Evolutionary conservation across 2,329 filamentous ascomycete species (phyloP).

Genomic region (Tolypocladium nubicola): DNA sequence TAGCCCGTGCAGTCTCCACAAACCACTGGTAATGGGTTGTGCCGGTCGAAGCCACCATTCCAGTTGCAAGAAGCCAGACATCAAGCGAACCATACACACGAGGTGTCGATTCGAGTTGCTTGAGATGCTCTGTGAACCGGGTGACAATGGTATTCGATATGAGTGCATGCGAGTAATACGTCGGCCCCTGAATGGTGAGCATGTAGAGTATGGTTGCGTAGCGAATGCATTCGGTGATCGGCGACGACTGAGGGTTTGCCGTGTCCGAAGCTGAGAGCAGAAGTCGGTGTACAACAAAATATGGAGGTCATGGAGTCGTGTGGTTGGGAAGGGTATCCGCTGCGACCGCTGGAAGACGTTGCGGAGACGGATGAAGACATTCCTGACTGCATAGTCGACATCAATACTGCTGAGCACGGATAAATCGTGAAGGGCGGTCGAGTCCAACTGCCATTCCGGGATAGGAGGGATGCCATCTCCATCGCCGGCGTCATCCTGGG

Average conservation of each 20-base stretch:
- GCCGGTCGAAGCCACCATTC: not conserved
- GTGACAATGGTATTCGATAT: not conserved
- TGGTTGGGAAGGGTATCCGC: slow-evolving; percentile 19
- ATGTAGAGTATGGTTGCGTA: slow-evolving; percentile 38
- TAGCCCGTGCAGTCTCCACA: not conserved
- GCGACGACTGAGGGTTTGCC: slow-evolving; percentile 7
- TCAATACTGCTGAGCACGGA: slow-evolving; percentile 10
- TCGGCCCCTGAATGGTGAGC: slow-evolving; percentile 41
- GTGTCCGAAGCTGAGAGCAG: slow-evolving; percentile 14
- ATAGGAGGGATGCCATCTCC: slow-evolving; percentile 39
- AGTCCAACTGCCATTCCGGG: slow-evolving; percentile 33
- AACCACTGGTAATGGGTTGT: not conserved
- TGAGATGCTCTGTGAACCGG: not conserved
- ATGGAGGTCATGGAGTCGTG: slow-evolving; percentile 42
- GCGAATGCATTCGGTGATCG: slow-evolving; percentile 32
- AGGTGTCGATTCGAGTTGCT: not conserved
- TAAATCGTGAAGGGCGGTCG: not conserved
- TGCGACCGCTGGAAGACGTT: slow-evolving; percentile 27
- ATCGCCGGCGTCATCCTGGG: slow-evolving; percentile 35
- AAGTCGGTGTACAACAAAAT: slow-evolving; percentile 41
- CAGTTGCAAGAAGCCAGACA: not conserved
- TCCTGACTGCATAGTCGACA: slow-evolving; percentile 21
- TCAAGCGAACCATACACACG: not conserved
- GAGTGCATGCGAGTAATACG: slow-evolving; percentile 39
- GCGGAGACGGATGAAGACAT: slow-evolving; percentile 32